Conservation (phyloP, 371 early-diverging fungal genomes). For the Catenaria anguillulae region DNA sequence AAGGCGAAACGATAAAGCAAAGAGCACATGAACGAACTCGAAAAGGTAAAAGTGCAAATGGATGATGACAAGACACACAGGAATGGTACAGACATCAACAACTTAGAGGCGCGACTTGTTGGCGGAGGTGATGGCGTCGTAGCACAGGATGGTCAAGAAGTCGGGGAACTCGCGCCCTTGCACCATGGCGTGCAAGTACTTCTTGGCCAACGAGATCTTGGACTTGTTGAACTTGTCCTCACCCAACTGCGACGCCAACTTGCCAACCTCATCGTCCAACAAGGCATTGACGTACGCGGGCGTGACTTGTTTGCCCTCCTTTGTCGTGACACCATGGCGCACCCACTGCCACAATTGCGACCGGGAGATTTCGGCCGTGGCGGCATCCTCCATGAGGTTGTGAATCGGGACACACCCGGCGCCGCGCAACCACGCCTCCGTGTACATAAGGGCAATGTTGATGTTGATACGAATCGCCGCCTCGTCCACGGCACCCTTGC, state of each 20-base stretch:
- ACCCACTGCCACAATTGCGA: conserved; percentile 96
- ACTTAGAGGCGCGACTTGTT: no score
- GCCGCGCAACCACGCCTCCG: conserved; percentile 91
- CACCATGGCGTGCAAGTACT: conserved; percentile 58
- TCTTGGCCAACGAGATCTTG: conserved; percentile 63
- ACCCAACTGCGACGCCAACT: conserved; percentile 47
- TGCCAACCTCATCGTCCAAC: conserved; percentile 71
- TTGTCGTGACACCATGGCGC: conserved; percentile 60
- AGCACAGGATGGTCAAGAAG: conserved; percentile 73
- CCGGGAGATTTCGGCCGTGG: conserved; percentile 94
- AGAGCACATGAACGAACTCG: no score
- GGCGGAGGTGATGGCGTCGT: conserved; percentile 35
- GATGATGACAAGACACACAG: no score
- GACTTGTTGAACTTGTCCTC: conserved; percentile 37
- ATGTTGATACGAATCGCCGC: conserved; percentile 79
- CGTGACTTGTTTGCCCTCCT: conserved; percentile 61
- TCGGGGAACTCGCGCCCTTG: conserved; percentile 74
- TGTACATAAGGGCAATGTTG: conserved; percentile 77
- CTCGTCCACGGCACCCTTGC: conserved; percentile 69
- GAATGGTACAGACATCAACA: no score
- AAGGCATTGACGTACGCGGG: conserved; percentile 51
- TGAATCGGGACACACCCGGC: conserved; percentile 92
- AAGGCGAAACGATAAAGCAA: no score
- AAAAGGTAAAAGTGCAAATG: no score
- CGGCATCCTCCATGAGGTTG: conserved; percentile 93